Evolutionary conservation across 2,329 filamentous ascomycete species (phyloP).

Genomic region (Monascus ruber): DNA sequence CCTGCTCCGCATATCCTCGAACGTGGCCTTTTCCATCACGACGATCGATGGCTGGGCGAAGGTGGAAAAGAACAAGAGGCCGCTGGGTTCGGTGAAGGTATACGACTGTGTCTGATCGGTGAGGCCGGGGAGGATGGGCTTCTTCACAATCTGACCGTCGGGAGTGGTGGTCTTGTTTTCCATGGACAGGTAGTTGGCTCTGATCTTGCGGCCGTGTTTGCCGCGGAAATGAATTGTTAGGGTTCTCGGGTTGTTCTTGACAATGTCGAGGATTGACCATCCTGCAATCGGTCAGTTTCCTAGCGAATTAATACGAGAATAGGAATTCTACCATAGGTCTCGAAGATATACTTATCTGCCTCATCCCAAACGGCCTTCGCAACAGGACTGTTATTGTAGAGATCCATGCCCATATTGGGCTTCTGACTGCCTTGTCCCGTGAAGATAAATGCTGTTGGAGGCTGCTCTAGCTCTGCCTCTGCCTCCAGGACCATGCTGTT

Average conservation of each 20-base stretch:
- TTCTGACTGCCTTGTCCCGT: slow-evolving; percentile 95
- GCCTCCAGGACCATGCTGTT: slow-evolving; percentile 87
- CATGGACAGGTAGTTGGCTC: slow-evolving; percentile 41
- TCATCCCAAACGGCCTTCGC: slow-evolving; percentile 93
- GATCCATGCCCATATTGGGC: slow-evolving; percentile 97
- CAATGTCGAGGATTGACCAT: slow-evolving; percentile 92
- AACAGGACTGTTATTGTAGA: slow-evolving; percentile 80
- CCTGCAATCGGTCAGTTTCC: slow-evolving; percentile 3
- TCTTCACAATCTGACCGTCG: slow-evolving; percentile 80
- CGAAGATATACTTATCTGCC: slow-evolving; percentile 89
- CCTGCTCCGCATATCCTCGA: slow-evolving; percentile 94
- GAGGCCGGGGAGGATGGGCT: slow-evolving; percentile 95
- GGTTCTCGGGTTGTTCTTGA: slow-evolving; percentile 96
- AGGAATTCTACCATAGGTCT: slow-evolving; percentile 61
- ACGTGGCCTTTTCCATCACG: slow-evolving; percentile 96
- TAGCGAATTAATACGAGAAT: background rate
- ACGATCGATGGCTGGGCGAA: slow-evolving; percentile 94
- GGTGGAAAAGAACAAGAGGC: slow-evolving; percentile 85
- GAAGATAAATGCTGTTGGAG: slow-evolving; percentile 88
- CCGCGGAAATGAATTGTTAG: slow-evolving; percentile 88
- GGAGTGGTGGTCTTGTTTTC: slow-evolving; percentile 86
- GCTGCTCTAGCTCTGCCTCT: slow-evolving; percentile 92
- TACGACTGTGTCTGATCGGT: slow-evolving; percentile 80
- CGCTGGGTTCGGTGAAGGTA: slow-evolving; percentile 89
- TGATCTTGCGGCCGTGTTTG: slow-evolving; percentile 69